Evolutionary conservation across 345 rosid species (phyloP).

Genomic region (Ceriops decandra): DNA sequence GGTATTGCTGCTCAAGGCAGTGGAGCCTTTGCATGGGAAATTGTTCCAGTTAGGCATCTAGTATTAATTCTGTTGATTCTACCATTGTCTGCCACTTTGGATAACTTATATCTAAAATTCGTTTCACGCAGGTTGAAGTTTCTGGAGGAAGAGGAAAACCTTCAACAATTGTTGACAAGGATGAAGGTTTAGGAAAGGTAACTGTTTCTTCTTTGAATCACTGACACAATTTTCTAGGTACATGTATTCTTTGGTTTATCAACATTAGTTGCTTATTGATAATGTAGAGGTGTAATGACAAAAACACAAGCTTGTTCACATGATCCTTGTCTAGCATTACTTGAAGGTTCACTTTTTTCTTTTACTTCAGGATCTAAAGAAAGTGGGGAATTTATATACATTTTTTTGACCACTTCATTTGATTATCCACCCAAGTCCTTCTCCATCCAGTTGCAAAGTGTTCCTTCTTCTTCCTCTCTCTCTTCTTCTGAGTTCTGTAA

Average conservation of each 20-base stretch:
- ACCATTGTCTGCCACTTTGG: slow-evolving; percentile 3
- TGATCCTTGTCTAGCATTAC: neutral
- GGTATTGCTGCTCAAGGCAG: slow-evolving; percentile 89
- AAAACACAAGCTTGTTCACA: neutral
- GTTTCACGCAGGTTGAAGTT: slow-evolving; percentile 70
- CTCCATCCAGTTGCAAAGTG: neutral
- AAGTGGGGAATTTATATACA: neutral
- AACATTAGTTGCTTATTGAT: slow-evolving; percentile 5
- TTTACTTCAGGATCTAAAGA: neutral
- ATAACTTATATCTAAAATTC: slow-evolving; percentile 17
- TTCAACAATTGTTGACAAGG: slow-evolving; percentile 73
- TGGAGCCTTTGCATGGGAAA: slow-evolving; percentile 93
- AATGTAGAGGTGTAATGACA: neutral
- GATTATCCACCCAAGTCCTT: neutral
- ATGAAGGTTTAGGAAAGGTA: slow-evolving; percentile 97
- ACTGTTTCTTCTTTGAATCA: neutral
- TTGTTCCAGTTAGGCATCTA: slow-evolving; percentile 60
- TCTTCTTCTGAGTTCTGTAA: neutral
- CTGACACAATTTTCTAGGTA: neutral
- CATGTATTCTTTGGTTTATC: neutral
- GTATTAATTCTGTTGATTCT: slow-evolving; percentile 7
- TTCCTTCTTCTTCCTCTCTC: neutral
- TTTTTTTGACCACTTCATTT: neutral
- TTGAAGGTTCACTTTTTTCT: neutral
- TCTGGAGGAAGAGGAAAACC: slow-evolving; percentile 92